Evolutionary conservation across 2,329 filamentous ascomycete species (phyloP).

Genomic region (Trichoderma sp.): DNA sequence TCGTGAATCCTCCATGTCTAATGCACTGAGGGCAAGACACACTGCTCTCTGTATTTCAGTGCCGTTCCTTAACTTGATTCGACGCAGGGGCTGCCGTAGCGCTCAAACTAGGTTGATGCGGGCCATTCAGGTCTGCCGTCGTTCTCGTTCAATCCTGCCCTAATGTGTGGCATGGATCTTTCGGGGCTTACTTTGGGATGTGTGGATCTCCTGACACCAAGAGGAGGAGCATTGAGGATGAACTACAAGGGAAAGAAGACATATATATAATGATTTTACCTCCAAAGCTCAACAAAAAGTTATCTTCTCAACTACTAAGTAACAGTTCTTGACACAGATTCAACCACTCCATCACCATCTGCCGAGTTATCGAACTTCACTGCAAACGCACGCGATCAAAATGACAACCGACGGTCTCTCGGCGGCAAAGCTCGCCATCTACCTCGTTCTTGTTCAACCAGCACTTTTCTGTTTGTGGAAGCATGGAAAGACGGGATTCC

Average conservation of each 20-base stretch:
- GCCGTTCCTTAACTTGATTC: not conserved
- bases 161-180: not conserved
- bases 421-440: not conserved
- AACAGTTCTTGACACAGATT: not conserved
- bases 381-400: not conserved
- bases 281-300: not conserved
- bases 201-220: not conserved
- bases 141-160: slow-evolving; percentile 3
- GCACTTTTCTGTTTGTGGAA: not conserved
- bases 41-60: not conserved
- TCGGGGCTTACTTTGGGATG: not conserved
- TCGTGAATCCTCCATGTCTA: not conserved
- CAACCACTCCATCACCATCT: not conserved
- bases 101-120: not conserved
- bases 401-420: slow-evolving; percentile 2
- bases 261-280: not conserved
- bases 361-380: not conserved
- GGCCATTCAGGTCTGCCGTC: not conserved
- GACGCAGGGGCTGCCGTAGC: not conserved
- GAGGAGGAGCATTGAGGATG: not conserved
- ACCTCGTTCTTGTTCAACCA: not conserved
- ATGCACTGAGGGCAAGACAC: not conserved
- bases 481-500: not conserved
- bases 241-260: not conserved
- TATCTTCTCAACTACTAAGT: not conserved